phyloP scores from a whole-genome alignment of 176 grass and related monocot genomes.

The Leersia perrieri region DNA sequence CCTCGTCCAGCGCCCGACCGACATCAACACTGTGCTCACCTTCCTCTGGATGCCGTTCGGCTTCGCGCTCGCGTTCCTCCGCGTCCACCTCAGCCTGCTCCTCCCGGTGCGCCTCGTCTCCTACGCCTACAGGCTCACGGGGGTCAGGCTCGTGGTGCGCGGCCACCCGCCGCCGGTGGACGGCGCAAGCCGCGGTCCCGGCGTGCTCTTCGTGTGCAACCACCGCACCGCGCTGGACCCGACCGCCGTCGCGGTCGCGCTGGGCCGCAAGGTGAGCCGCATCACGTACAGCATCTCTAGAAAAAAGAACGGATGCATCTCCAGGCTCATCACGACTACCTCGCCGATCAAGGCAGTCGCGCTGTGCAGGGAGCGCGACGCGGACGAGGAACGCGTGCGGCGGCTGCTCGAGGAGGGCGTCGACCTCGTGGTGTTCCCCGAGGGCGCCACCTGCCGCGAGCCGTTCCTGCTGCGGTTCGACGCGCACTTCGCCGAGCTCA shows the following conservation, averaged over 20 bases:
- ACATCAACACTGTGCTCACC: slow-evolving; percentile 50
- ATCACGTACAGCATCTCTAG: slow-evolving; percentile 40
- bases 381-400: slow-evolving; percentile 35
- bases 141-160: slow-evolving; percentile 61
- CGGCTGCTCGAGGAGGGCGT: slow-evolving; percentile 46
- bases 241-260: slow-evolving; percentile 28
- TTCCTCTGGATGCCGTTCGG: slow-evolving; percentile 73
- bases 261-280: slow-evolving; percentile 65
- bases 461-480: slow-evolving; percentile 54
- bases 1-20: slow-evolving; percentile 60
- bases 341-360: slow-evolving; percentile 41
- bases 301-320: not conserved
- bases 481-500: slow-evolving; percentile 55
- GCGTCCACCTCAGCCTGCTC: slow-evolving; percentile 44
- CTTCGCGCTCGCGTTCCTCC: slow-evolving; percentile 51
- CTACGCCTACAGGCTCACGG: slow-evolving; percentile 55
- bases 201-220: slow-evolving; percentile 77
- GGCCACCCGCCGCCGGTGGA: slow-evolving; percentile 48
- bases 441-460: slow-evolving; percentile 60
- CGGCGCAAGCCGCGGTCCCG: slow-evolving; percentile 29
- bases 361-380: slow-evolving; percentile 25
- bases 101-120: slow-evolving; percentile 50
- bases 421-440: slow-evolving; percentile 60
- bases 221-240: slow-evolving; percentile 63
- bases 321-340: slow-evolving; percentile 32